Base-by-base conservation (phyloP, 495 filamentous ascomycete species). In the Friedmanniomyces simplex region DNA sequence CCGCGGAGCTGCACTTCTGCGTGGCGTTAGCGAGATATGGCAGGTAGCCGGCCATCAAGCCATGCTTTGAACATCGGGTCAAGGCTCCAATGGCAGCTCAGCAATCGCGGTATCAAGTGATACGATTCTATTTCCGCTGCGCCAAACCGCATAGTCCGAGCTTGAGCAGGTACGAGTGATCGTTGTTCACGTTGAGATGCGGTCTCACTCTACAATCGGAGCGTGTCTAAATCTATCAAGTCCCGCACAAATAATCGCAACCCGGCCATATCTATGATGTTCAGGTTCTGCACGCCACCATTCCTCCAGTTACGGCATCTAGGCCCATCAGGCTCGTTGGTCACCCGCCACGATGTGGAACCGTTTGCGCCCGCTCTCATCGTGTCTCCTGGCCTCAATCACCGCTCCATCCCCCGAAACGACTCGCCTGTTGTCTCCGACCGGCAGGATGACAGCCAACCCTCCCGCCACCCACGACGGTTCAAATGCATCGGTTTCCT, bases 401-500 rank as follows among this genome's bases (percentile, higher is more conserved):
- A 12, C n/a, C 26, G 25, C 48, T 21, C 62, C 59, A 53, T 62
- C 51, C 11, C 41, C 41, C 21, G 54, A 55, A 0, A 63, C 55
- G 3, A 67, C 58, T 2, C 26, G 34, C 14, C 67, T 50, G 21
- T 18, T 34, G 54, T 69, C 67, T 1, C 67, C 63, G 10, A 60
- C 50, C 1, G 68, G 68, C 10, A 71, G 48, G 34, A 71, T 62
- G 18, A 71, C 43, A 34, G 20, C 53, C n/a, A 69, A 49, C 0
- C 64, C 63, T 14, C 51, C 54, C 14, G 55, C 51, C 14, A 58
- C 50, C 68, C 68, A 71, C 3, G 58, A 37, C 22, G 65, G 65
- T 42, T 28, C 16, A 43, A 63, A 69, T 14, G 53, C 65, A 20
- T 41, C 16, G 5, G 57, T 24, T 16, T 59, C 57, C 26, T 50